Base-by-base conservation (phyloP, 148 eudicot species). In the Camellia lanceoleosa region DNA sequence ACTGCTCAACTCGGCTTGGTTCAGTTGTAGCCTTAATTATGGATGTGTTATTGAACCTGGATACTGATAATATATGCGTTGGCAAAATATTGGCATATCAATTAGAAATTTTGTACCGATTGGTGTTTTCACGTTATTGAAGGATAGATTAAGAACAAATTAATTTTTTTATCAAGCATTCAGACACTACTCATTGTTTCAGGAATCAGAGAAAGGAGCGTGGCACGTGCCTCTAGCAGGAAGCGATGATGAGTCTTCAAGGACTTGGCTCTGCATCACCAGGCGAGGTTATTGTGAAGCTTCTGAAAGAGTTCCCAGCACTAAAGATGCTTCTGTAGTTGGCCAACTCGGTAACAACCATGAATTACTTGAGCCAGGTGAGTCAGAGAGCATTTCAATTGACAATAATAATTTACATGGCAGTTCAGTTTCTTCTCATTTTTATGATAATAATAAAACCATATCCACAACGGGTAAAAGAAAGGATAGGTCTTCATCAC, bases 241-340 rank as follows among this genome's bases (percentile, higher is more conserved):
- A 79, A 73, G 68, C 71, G 73, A 30, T 16, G 89, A 88, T 16
- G 91, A 89, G 85, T 75, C 83, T 70, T 87, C 82, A 46, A 89
- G 96, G 85, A 88, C 75, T 42, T 94, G 98, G 98, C 91, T 94
- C 69, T 94, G 98, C 78, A 75, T 89, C 54, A 83, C 89, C 3
- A 85, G 92, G 70, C 73, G 80, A 44, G 81, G 73, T 70, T 76
- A 79, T 58, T 19, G 46, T 80, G 80, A 83, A 80, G 68, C 76
- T 71, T 74, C 68, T 51, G 44, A 30, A 73, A 79, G 52, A 71
- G 59, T 4, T 46, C 0, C n/a, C 51, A 68, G 2, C 30, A 56
- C 41, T 73, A 44, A 18, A 41, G 30, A 49, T 15, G 59, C 70
- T 80, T 67, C 79, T 44, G 77, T 58, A 49, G 46, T 1, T 64